phyloP scores from a whole-genome alignment of 2,329 filamentous ascomycete species.

The Diplodia mutila region DNA sequence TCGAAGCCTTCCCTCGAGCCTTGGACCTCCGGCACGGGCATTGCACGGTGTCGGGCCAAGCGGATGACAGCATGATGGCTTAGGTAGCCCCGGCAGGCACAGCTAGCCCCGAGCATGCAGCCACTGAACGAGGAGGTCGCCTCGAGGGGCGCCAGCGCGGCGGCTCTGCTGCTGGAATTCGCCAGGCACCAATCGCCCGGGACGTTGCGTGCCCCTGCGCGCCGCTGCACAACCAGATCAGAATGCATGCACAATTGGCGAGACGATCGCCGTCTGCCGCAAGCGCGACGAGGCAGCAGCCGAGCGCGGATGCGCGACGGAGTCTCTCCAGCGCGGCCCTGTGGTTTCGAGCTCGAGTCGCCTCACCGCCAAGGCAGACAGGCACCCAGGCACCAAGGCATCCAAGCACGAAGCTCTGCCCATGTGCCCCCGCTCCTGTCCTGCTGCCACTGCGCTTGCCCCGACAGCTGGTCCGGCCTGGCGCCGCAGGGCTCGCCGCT shows the following conservation, averaged over 20 bases:
- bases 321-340: no score
- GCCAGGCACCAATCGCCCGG: slow-evolving; percentile 20
- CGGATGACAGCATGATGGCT: slow-evolving; percentile 21
- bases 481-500: not conserved
- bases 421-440: not conserved
- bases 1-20: slow-evolving; percentile 3
- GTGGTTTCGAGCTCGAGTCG: not conserved
- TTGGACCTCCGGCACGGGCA: not conserved
- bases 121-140: slow-evolving; percentile 4
- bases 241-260: slow-evolving; percentile 8
- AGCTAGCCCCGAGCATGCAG: slow-evolving; percentile 1
- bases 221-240: slow-evolving; percentile 14
- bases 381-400: not conserved
- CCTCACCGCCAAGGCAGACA: slow-evolving; percentile 5
- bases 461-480: slow-evolving; percentile 5
- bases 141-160: slow-evolving; percentile 7
- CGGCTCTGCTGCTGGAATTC: slow-evolving; percentile 20
- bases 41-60: not conserved
- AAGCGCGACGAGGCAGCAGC: not conserved
- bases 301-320: not conserved
- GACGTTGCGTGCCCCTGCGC: slow-evolving; percentile 16
- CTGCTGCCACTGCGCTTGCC: not conserved
- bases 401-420: not conserved
- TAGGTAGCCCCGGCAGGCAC: slow-evolving; percentile 6
- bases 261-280: slow-evolving; percentile 4